Evolutionary conservation across 768 basidiomycete genomes (phyloP).

Genomic region (Daedalea quercina): DNA sequence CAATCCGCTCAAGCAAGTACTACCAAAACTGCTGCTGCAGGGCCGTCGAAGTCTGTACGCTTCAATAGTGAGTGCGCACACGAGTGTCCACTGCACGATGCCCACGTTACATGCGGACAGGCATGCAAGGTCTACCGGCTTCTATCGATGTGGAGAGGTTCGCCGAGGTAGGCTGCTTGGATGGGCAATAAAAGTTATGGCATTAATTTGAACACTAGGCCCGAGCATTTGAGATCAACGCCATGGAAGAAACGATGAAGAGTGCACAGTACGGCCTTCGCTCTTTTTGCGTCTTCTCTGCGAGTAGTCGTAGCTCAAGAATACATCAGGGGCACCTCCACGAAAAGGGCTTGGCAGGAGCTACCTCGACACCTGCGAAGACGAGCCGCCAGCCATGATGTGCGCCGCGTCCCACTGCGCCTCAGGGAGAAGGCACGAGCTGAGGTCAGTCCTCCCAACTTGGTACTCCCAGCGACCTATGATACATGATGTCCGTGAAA

Average conservation of each 20-base stretch:
- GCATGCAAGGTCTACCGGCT: constrained; percentile 55
- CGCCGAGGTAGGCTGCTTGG: constrained; percentile 48
- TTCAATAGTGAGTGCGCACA: constrained; percentile 32
- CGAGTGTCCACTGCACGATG: neutral
- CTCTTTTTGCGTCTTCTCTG: neutral
- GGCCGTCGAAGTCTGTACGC: constrained; percentile 33
- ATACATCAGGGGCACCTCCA: constrained; percentile 49
- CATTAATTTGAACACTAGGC: no score
- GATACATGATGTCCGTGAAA: constrained; percentile 15
- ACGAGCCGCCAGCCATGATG: constrained; percentile 91
- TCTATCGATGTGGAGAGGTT: constrained; percentile 87
- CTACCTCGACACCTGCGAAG: constrained; percentile 88
- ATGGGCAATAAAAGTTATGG: neutral
- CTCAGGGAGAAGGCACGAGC: constrained; percentile 74
- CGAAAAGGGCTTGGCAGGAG: constrained; percentile 86
- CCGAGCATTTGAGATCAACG: constrained; percentile 81
- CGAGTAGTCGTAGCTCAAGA: neutral
- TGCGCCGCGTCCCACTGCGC: constrained; percentile 81
- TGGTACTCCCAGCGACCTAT: no score
- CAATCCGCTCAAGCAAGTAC: constrained; percentile 30
- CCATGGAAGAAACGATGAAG: constrained; percentile 87
- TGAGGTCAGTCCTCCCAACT: constrained; percentile 48
- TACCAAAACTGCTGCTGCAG: constrained; percentile 25
- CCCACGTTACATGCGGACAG: constrained; percentile 24
- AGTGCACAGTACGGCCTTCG: constrained; percentile 49